Percentiles rank a stretch among this genome's conserved stretches.
Conservation (phyloP, 1,284 basidiomycete species). For the Salmacisia buchloeana region DNA sequence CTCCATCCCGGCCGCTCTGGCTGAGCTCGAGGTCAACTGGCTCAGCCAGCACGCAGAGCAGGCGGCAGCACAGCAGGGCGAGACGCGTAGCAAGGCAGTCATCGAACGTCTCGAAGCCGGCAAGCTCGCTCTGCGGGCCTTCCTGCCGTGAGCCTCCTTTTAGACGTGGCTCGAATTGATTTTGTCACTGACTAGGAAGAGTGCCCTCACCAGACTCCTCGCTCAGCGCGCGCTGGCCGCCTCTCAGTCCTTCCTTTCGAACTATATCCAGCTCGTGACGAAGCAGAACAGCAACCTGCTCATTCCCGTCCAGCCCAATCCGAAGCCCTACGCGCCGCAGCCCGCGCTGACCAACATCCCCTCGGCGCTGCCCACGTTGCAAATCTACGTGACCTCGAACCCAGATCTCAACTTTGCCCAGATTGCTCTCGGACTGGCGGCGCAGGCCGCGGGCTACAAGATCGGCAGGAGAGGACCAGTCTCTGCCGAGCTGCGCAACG, state of each 20-base stretch:
- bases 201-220: conserved; percentile 2
- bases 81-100: conserved; percentile 18
- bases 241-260: conserved; percentile 25
- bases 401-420: conserved; percentile 45
- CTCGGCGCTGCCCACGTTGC: background rate
- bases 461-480: conserved; percentile 4
- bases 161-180: background rate
- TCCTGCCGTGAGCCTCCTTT: background rate
- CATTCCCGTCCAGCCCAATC: conserved; percentile 43
- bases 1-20: background rate
- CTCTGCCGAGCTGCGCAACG: background rate
- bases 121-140: conserved; percentile 26
- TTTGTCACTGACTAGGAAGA: background rate
- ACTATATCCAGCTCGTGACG: conserved; percentile 26
- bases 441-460: conserved; percentile 19
- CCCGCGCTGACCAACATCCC: conserved; percentile 14
- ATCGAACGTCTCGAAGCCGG: conserved; percentile 34
- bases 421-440: conserved; percentile 35
- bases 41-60: conserved; percentile 21
- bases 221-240: conserved; percentile 6
- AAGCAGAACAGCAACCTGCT: conserved; percentile 31
- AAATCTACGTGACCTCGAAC: conserved; percentile 42
- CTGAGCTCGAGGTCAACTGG: conserved; percentile 20
- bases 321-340: conserved; percentile 38
- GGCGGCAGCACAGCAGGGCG: conserved; percentile 21